Percentiles rank a stretch among this genome's conserved stretches.
Evolutionary conservation across 2,329 filamentous ascomycete species (phyloP).

Genomic region (Bisporella sp.): DNA sequence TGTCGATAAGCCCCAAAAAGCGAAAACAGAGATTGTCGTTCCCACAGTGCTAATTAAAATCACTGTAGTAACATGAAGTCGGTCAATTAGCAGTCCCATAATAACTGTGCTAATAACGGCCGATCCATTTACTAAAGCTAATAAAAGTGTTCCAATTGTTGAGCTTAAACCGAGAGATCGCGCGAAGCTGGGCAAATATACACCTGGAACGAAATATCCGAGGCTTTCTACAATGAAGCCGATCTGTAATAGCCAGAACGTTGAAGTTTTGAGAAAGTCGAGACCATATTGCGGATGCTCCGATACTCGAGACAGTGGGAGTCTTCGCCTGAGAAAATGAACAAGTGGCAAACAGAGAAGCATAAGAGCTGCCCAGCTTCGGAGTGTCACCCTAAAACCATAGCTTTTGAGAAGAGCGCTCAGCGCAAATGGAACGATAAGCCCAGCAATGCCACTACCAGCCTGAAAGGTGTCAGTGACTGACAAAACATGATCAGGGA

Average conservation of each 20-base stretch:
- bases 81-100: constrained; percentile 36
- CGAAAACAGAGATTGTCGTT: constrained; percentile 37
- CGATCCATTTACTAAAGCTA: constrained; percentile 37
- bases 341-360: constrained; percentile 47
- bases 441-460: constrained; percentile 42
- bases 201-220: constrained; percentile 43
- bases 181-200: constrained; percentile 38
- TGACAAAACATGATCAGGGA: too few relatives aligned
- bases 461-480: constrained; percentile 13
- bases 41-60: constrained; percentile 37
- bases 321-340: constrained; percentile 47
- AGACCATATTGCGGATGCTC: constrained; percentile 6
- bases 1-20: constrained; percentile 42
- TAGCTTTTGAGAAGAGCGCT: constrained; percentile 41
- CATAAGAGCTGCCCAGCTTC: constrained; percentile 45
- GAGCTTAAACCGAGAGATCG: constrained; percentile 29
- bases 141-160: constrained; percentile 33
- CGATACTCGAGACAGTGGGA: constrained; percentile 30
- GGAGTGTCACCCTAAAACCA: constrained; percentile 47
- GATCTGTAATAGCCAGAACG: constrained; percentile 40
- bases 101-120: constrained; percentile 34
- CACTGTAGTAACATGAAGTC: constrained; percentile 27
- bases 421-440: constrained; percentile 45
- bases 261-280: constrained; percentile 35
- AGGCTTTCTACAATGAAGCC: constrained; percentile 40